Evolutionary conservation across 2,329 filamentous ascomycete species (phyloP).

Genomic region (Epichloe baconii): DNA sequence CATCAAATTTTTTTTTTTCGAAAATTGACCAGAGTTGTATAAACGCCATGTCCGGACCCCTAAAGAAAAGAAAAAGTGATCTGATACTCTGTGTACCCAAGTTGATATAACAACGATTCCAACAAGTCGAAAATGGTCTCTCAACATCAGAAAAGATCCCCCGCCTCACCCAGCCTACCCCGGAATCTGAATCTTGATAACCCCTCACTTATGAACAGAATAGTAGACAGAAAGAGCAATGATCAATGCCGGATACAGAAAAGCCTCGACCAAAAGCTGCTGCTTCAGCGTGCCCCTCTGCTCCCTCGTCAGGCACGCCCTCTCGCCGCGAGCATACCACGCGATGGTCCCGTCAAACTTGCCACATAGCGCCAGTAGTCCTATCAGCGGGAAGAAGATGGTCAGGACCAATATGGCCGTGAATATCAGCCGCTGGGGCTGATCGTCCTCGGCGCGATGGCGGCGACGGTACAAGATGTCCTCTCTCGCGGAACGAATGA

Average conservation of each 20-base stretch:
- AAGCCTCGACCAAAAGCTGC: constrained; percentile 25
- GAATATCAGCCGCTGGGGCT: constrained; percentile 25
- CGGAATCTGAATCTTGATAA: no score
- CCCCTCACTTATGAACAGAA: constrained; percentile 10
- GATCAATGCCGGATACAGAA: constrained; percentile 20
- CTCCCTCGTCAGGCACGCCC: constrained; percentile 21
- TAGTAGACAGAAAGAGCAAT: constrained; percentile 19
- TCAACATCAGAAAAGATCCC: background rate
- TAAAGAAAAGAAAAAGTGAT: no score
- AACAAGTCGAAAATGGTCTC: background rate
- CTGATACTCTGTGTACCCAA: background rate
- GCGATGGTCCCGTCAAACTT: constrained; percentile 31
- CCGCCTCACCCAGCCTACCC: background rate
- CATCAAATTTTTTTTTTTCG: background rate
- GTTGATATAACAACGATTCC: background rate
- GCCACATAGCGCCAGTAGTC: constrained; percentile 30
- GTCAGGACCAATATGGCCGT: constrained; percentile 24
- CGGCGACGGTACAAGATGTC: constrained; percentile 17
- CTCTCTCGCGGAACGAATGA: constrained; percentile 19
- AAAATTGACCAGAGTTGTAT: background rate
- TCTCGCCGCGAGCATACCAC: constrained; percentile 36
- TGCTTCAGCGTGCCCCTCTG: constrained; percentile 19
- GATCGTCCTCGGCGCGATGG: constrained; percentile 14
- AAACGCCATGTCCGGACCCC: no score
- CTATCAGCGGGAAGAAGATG: constrained; percentile 32